Evolutionary conservation across 768 basidiomycete species (phyloP).

Genomic region (Trametes elegans): DNA sequence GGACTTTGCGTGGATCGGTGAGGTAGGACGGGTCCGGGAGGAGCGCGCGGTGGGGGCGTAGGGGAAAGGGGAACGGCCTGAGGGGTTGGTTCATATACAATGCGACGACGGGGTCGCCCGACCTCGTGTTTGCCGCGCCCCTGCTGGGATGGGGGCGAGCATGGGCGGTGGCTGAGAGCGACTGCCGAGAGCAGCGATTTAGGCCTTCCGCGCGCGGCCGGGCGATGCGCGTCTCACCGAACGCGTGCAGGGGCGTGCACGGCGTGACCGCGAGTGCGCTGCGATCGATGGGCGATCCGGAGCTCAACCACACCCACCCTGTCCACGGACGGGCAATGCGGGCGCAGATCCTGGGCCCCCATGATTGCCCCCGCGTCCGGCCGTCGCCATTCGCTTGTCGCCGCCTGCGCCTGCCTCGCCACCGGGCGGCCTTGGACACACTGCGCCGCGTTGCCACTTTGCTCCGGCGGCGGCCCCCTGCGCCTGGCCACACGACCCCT

Average conservation of each 20-base stretch:
- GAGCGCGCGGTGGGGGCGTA: background rate
- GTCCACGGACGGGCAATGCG: background rate
- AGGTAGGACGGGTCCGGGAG: no score
- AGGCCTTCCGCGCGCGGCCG: background rate
- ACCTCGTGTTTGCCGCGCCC: constrained; percentile 13
- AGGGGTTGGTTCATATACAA: constrained; percentile 6
- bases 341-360: background rate
- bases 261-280: constrained; percentile 11
- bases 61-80: background rate
- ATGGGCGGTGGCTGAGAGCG: background rate
- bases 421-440: no score
- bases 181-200: constrained; percentile 1
- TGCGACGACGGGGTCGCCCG: constrained; percentile 1
- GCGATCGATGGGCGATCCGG: constrained; percentile 17
- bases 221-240: background rate
- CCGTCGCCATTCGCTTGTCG: no score
- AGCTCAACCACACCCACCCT: background rate
- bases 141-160: background rate
- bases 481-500: no score
- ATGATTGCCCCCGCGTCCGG: no score
- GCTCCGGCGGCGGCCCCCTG: no score
- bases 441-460: no score
- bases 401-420: no score
- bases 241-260: background rate
- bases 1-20: background rate